Conservation (phyloP, 768 basidiomycete species). For the Termitomyces sp. region DNA sequence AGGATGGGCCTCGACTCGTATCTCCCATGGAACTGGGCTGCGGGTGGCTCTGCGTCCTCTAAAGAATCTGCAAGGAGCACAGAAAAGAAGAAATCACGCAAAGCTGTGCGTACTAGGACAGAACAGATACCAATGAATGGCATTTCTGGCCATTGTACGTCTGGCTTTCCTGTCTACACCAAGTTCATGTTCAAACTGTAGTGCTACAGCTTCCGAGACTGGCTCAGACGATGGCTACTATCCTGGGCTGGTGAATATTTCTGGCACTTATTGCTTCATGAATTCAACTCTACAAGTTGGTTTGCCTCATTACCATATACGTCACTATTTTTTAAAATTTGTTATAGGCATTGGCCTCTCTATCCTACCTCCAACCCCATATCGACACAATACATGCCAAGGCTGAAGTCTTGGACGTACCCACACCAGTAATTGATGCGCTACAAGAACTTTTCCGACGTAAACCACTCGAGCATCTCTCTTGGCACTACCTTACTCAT, state of each 20-base stretch:
- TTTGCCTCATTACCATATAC: constrained; percentile 13
- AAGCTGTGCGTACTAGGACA: constrained; percentile 43
- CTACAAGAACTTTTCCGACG: constrained; percentile 67
- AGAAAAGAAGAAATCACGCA: constrained; percentile 44
- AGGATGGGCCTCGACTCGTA: constrained; percentile 55
- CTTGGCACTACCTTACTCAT: neutral
- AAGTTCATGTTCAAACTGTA: neutral
- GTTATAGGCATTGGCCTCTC: constrained; percentile 78
- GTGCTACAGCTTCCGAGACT: neutral
- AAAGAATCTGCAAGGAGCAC: constrained; percentile 15
- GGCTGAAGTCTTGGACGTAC: constrained; percentile 76
- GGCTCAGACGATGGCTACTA: constrained; percentile 50
- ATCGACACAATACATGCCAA: constrained; percentile 70
- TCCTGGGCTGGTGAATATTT: constrained; percentile 92
- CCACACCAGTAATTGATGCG: constrained; percentile 83
- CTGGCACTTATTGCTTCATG: constrained; percentile 97
- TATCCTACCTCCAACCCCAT: constrained; percentile 76
- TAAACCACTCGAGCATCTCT: constrained; percentile 25
- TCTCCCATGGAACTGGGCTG: constrained; percentile 65
- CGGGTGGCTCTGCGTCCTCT: constrained; percentile 13
- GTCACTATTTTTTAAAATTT: neutral
- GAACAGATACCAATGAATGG: constrained; percentile 51
- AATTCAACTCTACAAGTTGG: constrained; percentile 88
- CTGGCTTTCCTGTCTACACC: neutral
- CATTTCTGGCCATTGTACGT: constrained; percentile 22